Conservation (phyloP, 192 early-diverging fungal genomes). For the Podila clonocystis region DNA sequence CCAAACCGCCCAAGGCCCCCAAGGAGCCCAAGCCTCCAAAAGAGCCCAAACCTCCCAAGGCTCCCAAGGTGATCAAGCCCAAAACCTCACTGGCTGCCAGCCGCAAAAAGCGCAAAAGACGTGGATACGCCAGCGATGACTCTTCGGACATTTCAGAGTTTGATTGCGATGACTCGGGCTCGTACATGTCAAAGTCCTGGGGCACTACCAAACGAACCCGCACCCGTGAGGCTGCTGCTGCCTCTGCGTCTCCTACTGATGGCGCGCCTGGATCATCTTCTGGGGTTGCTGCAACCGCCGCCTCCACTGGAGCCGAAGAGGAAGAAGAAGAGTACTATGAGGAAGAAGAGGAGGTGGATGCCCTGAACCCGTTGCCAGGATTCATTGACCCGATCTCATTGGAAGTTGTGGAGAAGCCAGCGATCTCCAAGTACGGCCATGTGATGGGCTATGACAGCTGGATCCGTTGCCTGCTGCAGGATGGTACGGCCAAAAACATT, state of each 20-base stretch:
- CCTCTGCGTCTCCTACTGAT: conserved; percentile 2
- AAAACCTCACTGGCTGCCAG: conserved; percentile 47
- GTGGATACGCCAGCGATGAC: conserved; percentile 63
- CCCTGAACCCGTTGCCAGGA: conserved; percentile 87
- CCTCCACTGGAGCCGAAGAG: conserved; percentile 32
- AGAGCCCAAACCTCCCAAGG: conserved; percentile 43
- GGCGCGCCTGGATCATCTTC: conserved; percentile 7
- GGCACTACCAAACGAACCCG: conserved; percentile 70
- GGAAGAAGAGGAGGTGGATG: conserved; percentile 57
- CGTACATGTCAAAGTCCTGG: conserved; percentile 67
- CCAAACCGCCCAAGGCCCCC: conserved; percentile 47
- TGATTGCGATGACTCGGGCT: conserved; percentile 77
- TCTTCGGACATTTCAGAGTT: conserved; percentile 69
- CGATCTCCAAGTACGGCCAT: conserved; percentile 94
- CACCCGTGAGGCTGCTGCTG: conserved; percentile 43
- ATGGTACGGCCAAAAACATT: conserved; percentile 84
- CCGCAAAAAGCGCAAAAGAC: conserved; percentile 63
- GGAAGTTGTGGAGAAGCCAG: conserved; percentile 89
- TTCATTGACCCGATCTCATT: conserved; percentile 96
- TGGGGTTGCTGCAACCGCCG: not conserved
- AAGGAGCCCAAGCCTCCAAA: conserved; percentile 46
- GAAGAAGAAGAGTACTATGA: conserved; percentile 53
- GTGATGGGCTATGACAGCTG: conserved; percentile 91
- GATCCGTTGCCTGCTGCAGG: conserved; percentile 86
- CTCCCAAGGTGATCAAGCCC: conserved; percentile 47